Base-by-base conservation (phyloP, 1,139 yeast species). In the Kodamaea ohmeri region DNA sequence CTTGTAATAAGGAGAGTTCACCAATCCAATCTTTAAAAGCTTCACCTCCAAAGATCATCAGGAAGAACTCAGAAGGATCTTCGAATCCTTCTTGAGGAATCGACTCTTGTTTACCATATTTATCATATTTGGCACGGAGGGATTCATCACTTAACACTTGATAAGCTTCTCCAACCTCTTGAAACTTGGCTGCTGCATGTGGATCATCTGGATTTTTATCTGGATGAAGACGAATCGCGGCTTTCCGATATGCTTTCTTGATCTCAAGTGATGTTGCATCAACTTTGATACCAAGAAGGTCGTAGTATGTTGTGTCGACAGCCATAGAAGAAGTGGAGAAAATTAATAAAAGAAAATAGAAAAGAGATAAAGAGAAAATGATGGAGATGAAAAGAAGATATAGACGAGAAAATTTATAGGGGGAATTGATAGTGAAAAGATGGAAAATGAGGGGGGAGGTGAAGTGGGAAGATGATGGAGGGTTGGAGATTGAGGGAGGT, bases 161-260 rank as follows among this genome's bases (percentile, higher is more conserved):
- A 55, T 84, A 85, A 2, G 94, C 95, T 55, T 84, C 88, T 24
- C 86, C 85, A 9, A 81, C 80, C 40, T 73, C 82, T 54, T 81
- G 86, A 49, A 81, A 81, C 52, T 70, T 74, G 13, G 71, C 64
- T 32, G 90, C 90, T 4, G 97, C 96, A 20, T 68, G 67, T 5
- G 92, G 90, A 52, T 83, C 86, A 51, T 83, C 79, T 6, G 97
- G 97, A 54, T 92, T 89, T 66, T 92, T 94, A 61, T 92, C 98
- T 0, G 98, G 98, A 60, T 94, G 98, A 46, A 89, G 83, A 42
- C 67, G 71, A 58, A 92, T 82, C 6, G 97, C 97, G 55, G 83
- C 81, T 60, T 83, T 84, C 45, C 98, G 73, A 63, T 92, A 92
- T 0, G 97, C 96, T 60, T 87, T 88, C 61, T 92, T 94, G 61